Conservation (phyloP, 371 early-diverging fungal genomes). For the Haplosporangium sp. region DNA sequence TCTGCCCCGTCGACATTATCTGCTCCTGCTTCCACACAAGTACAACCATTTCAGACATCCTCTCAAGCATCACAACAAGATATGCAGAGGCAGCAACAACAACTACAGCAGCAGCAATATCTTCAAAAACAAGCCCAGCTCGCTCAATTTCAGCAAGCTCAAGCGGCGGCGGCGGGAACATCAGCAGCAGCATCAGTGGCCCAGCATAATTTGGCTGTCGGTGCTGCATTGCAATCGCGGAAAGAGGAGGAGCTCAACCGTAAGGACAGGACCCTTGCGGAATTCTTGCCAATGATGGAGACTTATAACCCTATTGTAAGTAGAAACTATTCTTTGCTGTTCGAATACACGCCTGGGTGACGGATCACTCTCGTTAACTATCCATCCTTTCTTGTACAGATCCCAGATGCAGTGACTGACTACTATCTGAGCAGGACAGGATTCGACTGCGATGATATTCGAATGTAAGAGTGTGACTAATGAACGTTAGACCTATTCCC, state of each 20-base stretch:
- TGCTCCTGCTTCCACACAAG: neutral
- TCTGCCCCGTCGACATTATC: constrained; percentile 10
- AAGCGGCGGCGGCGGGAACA: constrained; percentile 11
- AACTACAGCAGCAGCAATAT: constrained; percentile 16
- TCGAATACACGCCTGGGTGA: neutral
- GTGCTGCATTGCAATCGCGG: constrained; percentile 52
- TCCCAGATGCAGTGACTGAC: constrained; percentile 98
- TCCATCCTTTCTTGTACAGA: constrained; percentile 58
- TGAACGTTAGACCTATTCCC: neutral
- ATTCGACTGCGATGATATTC: constrained; percentile 90
- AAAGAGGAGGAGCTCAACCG: constrained; percentile 60
- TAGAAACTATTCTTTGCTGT: neutral
- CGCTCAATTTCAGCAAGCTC: constrained; percentile 31
- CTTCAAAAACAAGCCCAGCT: constrained; percentile 42
- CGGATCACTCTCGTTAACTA: neutral
- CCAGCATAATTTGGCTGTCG: constrained; percentile 40
- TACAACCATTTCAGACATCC: neutral
- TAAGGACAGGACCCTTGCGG: constrained; percentile 83
- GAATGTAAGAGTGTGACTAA: constrained; percentile 71
- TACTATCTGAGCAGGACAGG: constrained; percentile 95
- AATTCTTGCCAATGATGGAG: constrained; percentile 90
- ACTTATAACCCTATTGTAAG: constrained; percentile 88
- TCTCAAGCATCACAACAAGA: constrained; percentile 1
- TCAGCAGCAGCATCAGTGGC: constrained; percentile 25
- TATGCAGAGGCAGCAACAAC: constrained; percentile 13